phyloP scores from a whole-genome alignment of 1,284 basidiomycete genomes.

The Apiotrichum montevideense region DNA sequence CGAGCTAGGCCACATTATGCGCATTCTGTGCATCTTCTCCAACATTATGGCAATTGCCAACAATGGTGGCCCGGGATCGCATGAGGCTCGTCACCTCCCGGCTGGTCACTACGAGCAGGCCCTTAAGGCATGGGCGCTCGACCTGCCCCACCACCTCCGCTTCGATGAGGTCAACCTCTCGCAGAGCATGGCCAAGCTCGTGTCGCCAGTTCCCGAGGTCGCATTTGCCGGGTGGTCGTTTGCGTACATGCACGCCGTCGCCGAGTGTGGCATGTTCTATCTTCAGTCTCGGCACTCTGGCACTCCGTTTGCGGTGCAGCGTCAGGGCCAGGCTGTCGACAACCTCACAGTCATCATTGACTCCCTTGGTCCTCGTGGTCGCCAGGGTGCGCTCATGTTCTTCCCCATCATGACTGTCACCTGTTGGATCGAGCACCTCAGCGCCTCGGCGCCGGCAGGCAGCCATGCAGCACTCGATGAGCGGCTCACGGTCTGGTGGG shows the following conservation, averaged over 20 bases:
- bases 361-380: constrained; percentile 36
- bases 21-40: constrained; percentile 37
- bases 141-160: constrained; percentile 43
- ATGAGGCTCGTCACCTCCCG: constrained; percentile 14
- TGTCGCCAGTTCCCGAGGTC: constrained; percentile 30
- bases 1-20: constrained; percentile 45
- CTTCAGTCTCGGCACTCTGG: constrained; percentile 41
- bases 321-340: constrained; percentile 45
- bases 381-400: constrained; percentile 37
- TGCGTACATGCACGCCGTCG: constrained; percentile 49
- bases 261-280: constrained; percentile 50
- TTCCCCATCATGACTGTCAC: constrained; percentile 38
- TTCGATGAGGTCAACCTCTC: constrained; percentile 48
- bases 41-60: constrained; percentile 37
- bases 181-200: constrained; percentile 33
- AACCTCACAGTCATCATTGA: constrained; percentile 45
- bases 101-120: constrained; percentile 30
- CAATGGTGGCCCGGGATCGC: constrained; percentile 16
- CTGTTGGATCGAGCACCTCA: constrained; percentile 39
- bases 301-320: constrained; percentile 28
- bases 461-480: constrained; percentile 27
- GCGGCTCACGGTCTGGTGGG: constrained; percentile 35
- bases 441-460: constrained; percentile 18
- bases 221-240: constrained; percentile 46
- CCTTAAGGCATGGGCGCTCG: constrained; percentile 45